A percentile compares a stretch with the other conserved stretches of the same genome.
Evolutionary conservation across 495 filamentous ascomycete species (phyloP).

Genomic region (Friedmanniomyces endolithicus): DNA sequence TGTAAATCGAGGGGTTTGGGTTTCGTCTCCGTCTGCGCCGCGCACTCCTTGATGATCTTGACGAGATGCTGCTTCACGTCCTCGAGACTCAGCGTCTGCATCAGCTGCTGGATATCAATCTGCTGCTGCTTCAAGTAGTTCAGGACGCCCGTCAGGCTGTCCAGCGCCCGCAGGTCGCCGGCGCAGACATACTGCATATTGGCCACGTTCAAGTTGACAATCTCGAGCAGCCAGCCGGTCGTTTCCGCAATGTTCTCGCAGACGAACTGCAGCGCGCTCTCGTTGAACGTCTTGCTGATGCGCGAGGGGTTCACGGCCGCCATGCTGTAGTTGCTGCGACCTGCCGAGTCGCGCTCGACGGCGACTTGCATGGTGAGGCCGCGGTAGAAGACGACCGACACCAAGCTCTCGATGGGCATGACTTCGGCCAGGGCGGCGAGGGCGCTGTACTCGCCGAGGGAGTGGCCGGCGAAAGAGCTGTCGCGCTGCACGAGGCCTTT

Average conservation of each 20-base stretch:
- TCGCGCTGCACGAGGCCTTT: constrained; percentile 93
- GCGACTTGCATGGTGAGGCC: constrained; percentile 99
- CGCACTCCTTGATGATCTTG: constrained; percentile 75
- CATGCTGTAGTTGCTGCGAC: constrained; percentile 96
- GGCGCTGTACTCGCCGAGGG: constrained; percentile 94
- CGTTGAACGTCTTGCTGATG: constrained; percentile 95
- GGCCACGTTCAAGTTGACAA: constrained; percentile 97
- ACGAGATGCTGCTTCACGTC: constrained; percentile 71
- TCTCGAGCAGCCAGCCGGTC: constrained; percentile 90
- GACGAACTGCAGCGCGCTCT: constrained; percentile 88
- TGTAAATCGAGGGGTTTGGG: constrained; percentile 76
- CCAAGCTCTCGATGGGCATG: constrained; percentile 96
- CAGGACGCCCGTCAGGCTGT: constrained; percentile 79
- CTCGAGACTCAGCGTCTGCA: constrained; percentile 69
- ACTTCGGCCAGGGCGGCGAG: constrained; percentile 94
- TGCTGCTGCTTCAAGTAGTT: constrained; percentile 94
- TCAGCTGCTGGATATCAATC: constrained; percentile 87
- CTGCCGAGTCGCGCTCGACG: constrained; percentile 85
- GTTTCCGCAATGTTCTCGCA: constrained; percentile 84
- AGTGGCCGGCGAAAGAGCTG: constrained; percentile 95
- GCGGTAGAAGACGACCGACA: constrained; percentile 97
- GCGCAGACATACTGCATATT: constrained; percentile 98
- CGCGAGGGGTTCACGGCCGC: constrained; percentile 96
- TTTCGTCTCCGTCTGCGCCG: constrained; percentile 74
- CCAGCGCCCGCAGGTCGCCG: constrained; percentile 88